These are phyloP conservation scores for Aquanectria penicillioides DNA, from an alignment of 2,329 filamentous ascomycete species.

Conservation along the genomic window DNA sequence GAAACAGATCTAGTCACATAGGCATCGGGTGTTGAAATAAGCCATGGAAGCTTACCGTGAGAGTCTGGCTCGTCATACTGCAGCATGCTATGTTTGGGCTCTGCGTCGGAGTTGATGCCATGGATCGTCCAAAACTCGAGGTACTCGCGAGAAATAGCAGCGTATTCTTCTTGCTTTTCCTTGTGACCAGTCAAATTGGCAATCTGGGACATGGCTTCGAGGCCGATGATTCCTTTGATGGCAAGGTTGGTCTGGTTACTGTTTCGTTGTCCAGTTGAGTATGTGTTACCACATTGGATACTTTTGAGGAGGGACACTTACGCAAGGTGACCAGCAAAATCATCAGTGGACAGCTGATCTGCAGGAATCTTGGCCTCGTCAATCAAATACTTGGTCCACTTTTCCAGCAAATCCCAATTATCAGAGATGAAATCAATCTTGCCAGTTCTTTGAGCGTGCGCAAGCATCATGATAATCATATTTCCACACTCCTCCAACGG, in stretches of 20 bases:
- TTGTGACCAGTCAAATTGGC: constrained; percentile 68
- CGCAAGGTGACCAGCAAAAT: constrained; percentile 72
- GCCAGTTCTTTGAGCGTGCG: constrained; percentile 68
- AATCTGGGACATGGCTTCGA: constrained; percentile 82
- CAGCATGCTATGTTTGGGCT: constrained; percentile 75
- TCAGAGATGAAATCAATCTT: constrained; percentile 66
- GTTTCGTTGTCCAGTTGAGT: not conserved
- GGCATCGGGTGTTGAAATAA: too few species aligned
- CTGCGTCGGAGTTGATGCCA: constrained; percentile 74
- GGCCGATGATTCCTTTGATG: constrained; percentile 84
- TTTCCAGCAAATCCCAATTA: constrained; percentile 77
- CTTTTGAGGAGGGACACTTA: constrained; percentile 43
- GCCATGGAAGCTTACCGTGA: too few species aligned
- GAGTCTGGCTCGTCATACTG: constrained; percentile 74
- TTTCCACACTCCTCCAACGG: constrained; percentile 83
- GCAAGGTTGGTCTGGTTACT: constrained; percentile 82
- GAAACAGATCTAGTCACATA: too few species aligned
- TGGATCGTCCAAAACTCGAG: constrained; percentile 77
- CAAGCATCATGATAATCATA: constrained; percentile 84
- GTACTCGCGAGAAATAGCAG: constrained; percentile 72
- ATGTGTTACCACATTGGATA: not conserved
- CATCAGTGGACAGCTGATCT: constrained; percentile 83
- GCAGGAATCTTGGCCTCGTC: constrained; percentile 78
- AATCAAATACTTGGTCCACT: constrained; percentile 85
- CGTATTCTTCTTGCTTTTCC: constrained; percentile 67